phyloP scores from a whole-genome alignment of 805 yeast genomes.

The Groenewaldozyma tartarivorans region DNA sequence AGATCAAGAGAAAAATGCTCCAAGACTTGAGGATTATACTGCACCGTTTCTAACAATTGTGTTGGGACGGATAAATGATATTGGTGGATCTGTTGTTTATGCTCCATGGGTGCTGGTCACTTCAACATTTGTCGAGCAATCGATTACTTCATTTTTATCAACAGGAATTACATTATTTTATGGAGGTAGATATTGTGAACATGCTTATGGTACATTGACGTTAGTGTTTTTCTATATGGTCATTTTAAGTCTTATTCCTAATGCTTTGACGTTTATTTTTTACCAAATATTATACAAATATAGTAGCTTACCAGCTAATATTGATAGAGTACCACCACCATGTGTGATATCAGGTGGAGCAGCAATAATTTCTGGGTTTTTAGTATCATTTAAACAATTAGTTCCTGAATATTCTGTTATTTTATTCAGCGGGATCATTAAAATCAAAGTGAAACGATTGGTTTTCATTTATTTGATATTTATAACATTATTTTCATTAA shows the following conservation, averaged over 20 bases:
- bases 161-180: conserved; percentile 34
- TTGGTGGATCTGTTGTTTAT: conserved; percentile 12
- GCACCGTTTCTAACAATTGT: conserved; percentile 45
- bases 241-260: conserved; percentile 31
- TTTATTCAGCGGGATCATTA: conserved; percentile 37
- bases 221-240: conserved; percentile 39
- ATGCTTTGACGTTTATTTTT: conserved; percentile 26
- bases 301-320: conserved; percentile 15
- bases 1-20: conserved; percentile 16
- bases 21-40: conserved; percentile 37
- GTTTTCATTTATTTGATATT: conserved; percentile 31
- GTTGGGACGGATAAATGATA: conserved; percentile 29
- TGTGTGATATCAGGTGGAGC: conserved; percentile 32
- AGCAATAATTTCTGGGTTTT: conserved; percentile 46
- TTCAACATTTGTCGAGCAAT: conserved; percentile 38
- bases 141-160: conserved; percentile 30
- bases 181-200: conserved; percentile 57
- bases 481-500: conserved; percentile 18
- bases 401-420: conserved; percentile 51
- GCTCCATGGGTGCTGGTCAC: conserved; percentile 44
- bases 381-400: conserved; percentile 58
- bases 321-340: conserved; percentile 3
- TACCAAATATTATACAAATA: conserved; percentile 8
- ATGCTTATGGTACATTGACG: conserved; percentile 52
- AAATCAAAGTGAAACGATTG: conserved; percentile 34